Conservation (phyloP, 1,284 basidiomycete genomes). For the Ceratobasidium sp. region DNA sequence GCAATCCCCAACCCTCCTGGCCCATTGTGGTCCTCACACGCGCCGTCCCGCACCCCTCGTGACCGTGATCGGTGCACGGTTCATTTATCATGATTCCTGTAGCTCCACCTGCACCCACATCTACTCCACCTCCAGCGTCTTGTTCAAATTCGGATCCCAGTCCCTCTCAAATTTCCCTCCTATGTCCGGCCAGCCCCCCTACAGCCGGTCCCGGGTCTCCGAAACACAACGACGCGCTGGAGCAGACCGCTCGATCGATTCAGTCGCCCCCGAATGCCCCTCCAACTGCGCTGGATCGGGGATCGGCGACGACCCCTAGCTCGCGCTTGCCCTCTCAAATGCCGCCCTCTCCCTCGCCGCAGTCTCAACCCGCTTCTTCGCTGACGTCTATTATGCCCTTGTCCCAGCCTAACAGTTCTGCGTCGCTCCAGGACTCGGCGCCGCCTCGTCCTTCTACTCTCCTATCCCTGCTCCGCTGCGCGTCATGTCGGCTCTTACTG, state of each 20-base stretch:
- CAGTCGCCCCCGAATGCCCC: conserved; percentile 5
- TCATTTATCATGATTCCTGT: too few relatives aligned
- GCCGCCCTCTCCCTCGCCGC: neutral
- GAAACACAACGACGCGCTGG: conserved; percentile 9
- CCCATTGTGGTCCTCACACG: neutral
- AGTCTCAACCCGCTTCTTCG: neutral
- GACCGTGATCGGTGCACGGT: conserved; percentile 15
- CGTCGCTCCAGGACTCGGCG: neutral
- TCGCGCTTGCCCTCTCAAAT: conserved; percentile 11
- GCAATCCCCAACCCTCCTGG: too few relatives aligned
- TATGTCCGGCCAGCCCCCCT: neutral
- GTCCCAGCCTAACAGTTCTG: neutral
- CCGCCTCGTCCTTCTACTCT: conserved; percentile 46
- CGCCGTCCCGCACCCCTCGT: neutral
- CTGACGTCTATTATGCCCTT: neutral
- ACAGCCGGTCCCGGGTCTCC: conserved; percentile 10
- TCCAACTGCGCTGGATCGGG: conserved; percentile 30
- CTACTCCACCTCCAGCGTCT: conserved; percentile 27
- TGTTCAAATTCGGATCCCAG: conserved; percentile 18
- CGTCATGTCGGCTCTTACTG: conserved; percentile 61
- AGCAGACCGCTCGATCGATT: conserved; percentile 34
- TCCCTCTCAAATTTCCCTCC: conserved; percentile 3
- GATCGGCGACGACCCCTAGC: conserved; percentile 29
- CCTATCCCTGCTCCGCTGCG: conserved; percentile 59
- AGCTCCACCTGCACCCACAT: neutral